Conservation (phyloP, 2,329 filamentous ascomycete species). For the Talaromyces sp. region DNA sequence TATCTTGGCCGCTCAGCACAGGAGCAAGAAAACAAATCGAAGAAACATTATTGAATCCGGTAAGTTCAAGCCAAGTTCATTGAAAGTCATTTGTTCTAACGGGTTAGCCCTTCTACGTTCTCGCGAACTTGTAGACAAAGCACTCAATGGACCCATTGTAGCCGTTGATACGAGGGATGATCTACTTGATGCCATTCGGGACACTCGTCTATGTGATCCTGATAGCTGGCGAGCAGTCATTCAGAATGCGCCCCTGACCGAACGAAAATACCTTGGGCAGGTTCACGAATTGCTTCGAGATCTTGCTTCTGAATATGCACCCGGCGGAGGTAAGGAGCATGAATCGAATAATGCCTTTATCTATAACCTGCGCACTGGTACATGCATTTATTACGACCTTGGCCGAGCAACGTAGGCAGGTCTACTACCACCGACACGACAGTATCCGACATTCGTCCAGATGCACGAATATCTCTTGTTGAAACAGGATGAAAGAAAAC, state of each 20-base stretch:
- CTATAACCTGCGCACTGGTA: slow-evolving; percentile 85
- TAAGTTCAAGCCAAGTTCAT: slow-evolving; percentile 46
- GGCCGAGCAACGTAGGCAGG: slow-evolving; percentile 26
- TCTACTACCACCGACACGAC: not conserved
- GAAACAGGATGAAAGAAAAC: not conserved
- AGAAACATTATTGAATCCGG: slow-evolving; percentile 80
- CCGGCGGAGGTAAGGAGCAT: slow-evolving; percentile 46
- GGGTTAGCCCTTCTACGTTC: slow-evolving; percentile 49
- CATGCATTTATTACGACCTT: slow-evolving; percentile 82
- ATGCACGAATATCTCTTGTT: not conserved
- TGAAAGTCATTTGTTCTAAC: slow-evolving; percentile 17
- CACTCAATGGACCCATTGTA: slow-evolving; percentile 73
- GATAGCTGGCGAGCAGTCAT: slow-evolving; percentile 82
- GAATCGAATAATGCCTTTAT: slow-evolving; percentile 71
- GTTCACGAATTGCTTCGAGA: slow-evolving; percentile 70
- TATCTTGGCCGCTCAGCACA: slow-evolving; percentile 76
- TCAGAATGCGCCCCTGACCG: slow-evolving; percentile 70
- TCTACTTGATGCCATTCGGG: slow-evolving; percentile 70
- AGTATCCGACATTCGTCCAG: not conserved
- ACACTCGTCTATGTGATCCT: slow-evolving; percentile 70
- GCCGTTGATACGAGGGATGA: slow-evolving; percentile 86
- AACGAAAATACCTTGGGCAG: slow-evolving; percentile 78
- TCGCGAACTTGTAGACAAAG: slow-evolving; percentile 64
- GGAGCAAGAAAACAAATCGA: slow-evolving; percentile 88
- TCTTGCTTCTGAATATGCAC: slow-evolving; percentile 52